Percentiles rank a stretch among this genome's conserved stretches.
Evolutionary conservation across 805 yeast genomes (phyloP).

Genomic region (Candida ficus): DNA sequence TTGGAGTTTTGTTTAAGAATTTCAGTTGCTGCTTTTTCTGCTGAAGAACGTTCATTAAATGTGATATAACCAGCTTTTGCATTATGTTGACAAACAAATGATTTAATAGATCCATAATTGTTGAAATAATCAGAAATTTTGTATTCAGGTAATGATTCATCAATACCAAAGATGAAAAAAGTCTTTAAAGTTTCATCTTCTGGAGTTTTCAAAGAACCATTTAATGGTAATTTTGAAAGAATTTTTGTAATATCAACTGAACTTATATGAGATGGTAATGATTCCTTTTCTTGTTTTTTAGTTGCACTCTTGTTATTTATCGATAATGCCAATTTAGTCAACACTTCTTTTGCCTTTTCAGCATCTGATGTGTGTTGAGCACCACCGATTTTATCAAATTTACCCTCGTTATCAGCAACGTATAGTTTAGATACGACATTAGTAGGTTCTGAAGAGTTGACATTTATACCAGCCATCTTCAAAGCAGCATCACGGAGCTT

Average conservation of each 20-base stretch:
- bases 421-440: conserved; percentile 51
- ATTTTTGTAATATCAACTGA: conserved; percentile 45
- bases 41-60: conserved; percentile 44
- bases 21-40: conserved; percentile 39
- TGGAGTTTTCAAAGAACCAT: conserved; percentile 47
- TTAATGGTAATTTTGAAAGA: conserved; percentile 61
- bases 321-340: conserved; percentile 36
- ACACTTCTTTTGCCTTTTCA: conserved; percentile 44
- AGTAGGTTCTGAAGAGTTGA: conserved; percentile 36
- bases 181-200: conserved; percentile 41
- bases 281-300: conserved; percentile 9
- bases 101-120: conserved; percentile 40
- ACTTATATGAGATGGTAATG: conserved; percentile 16
- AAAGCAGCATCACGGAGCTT: conserved; percentile 76
- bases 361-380: conserved; percentile 29
- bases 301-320: conserved; percentile 11
- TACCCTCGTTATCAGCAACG: conserved; percentile 45
- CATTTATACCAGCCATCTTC: conserved; percentile 55
- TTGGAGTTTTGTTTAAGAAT: conserved; percentile 4
- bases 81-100: conserved; percentile 46
- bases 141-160: conserved; percentile 61
- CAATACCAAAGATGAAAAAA: conserved; percentile 73
- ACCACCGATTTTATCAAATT: conserved; percentile 30
- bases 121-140: conserved; percentile 46
- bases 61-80: conserved; percentile 62